Evolutionary conservation across 75 land plant genomes (phyloP), one percentile per base, ranked within the genome.

Genomic region (Pseudotsuga menziesii): DNA sequence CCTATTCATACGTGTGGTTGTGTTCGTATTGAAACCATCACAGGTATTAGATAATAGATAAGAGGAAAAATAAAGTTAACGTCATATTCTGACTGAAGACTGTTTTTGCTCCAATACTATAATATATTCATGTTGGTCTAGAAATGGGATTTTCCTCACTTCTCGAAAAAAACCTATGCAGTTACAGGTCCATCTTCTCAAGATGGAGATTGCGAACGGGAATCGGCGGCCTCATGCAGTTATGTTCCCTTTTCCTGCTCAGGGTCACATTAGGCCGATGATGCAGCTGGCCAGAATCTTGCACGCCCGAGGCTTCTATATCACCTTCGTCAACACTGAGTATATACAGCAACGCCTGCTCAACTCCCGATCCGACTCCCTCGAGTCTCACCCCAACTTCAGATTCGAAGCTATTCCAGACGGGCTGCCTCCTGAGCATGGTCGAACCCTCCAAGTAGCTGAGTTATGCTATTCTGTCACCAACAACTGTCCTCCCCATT

Each of bases 381-480:
- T 80, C 73, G 35, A 78, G 2, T 84, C 83, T 48, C 58, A 79
- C 5, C 56, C 77, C 4, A 56, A 55, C 19, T 83, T 86, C 76
- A 76, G 69, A 8, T 86, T 83, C 48, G 77, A 71, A 54, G 54
- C 85, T 58, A 81, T 86, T 58, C 85, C 88, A 25, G 85, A 86
- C 56, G 85, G 82, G 20, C 83, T 86, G 7, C 82, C 77, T 2
- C 73, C n/a, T 11, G 25, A 63, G 2, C 66, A 63, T 25, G 66
- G 66, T 3, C 66, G 66, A 19, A 25, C 32, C 13, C 66, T n/a
- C 26, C 26, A 63, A 4, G 14, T 63, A 11, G 12, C 3, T 29
- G 66, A 63, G 32, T 22, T 63, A n/a, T 63, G 27, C 32, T 2
- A 17, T 19, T 58, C 44, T 63, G 4, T 59, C 41, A 17, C 3